Base-by-base conservation (phyloP, 192 early-diverging fungal species). In the Radiomyces spectabilis region DNA sequence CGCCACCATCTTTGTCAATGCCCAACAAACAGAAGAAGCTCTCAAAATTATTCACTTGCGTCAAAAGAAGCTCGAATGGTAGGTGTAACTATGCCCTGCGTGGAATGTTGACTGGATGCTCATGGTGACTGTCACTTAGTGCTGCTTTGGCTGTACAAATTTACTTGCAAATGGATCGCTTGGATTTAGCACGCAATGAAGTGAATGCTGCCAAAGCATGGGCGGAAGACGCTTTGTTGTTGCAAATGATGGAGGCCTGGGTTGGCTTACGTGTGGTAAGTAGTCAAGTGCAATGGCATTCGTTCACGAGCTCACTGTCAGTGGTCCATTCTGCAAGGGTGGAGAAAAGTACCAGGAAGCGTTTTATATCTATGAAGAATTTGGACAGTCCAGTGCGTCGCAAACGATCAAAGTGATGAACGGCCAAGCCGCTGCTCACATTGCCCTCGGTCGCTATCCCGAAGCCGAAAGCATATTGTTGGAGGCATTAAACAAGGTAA, bases 221-320 rank as follows among this genome's bases (percentile, higher is more conserved):
- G 96, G 84, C 93, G 0, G 96, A 97, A 64, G 96, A 99, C 69
- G 92, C 93, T 1, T 81, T 88, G n/a, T 61, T 94, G 25, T 91
- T 93, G 5, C 92, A 96, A 65, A 63, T 99, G 40, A 80, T 89
- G 37, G 96, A 99, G 54, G 88, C 92, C 5, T 95, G 92, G 92
- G 81, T 84, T 29, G 83, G 80, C 33, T 69, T 92, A 37, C 69
- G 65, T 29, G 61, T 78, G 9, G 84, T 84, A 66, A 66, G 53
- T 41, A 15, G 21, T 35, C 6, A 49, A 34, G 7, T 24, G 12
- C 5, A 39, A 22, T 29, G 2, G 15, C 42, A 0, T 29, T 25
- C 8, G 22, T 22, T 25, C 18, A 9, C 32, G 15, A 22, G 21
- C 8, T 44, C 5, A 3, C 37, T 37, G n/a, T 59, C 9, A 42